Base-by-base conservation (phyloP, 2,329 filamentous ascomycete genomes). In the Colletotrichum sp. region DNA sequence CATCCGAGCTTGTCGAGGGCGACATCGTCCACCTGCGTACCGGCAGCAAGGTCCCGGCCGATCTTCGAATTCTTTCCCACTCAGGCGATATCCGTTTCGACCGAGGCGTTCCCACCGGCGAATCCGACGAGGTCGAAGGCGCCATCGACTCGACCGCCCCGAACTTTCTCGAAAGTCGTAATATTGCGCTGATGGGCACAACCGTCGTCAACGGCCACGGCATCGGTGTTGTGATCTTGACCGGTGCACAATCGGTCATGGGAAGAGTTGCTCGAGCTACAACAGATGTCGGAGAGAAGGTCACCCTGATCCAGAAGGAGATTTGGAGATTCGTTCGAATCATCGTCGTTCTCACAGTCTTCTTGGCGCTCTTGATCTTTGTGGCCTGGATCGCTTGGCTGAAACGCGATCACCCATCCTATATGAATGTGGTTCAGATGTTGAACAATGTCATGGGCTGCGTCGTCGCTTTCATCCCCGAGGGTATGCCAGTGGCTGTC, bases 401-500 rank as follows among this genome's bases (percentile, higher is more conserved):
- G 85, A 87, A 0, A 78, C 82, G 2, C 79, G 84, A 2, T 84
- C 83, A 6, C 84, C 55, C 55, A 6, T 59, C 55, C 0, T 59
- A 59, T 8, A 59, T 59, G 55, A 59, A 28, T 4, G 25, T 59
- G 55, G 55, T 59, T 16, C 55, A 59, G 4, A 59, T 59, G 55
- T 28, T 59, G 55, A 59, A 59, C 55, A 59, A 59, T 19, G 55
- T 59, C 8, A 59, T 59, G 55, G 55, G 55, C 0, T 59, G 55
- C 25, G 55, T 59, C 8, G 55, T 59, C 2, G 55, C 55, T 2
- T 59, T 59, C 3, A 59, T 59, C 25, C 55, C 85, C 0, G 85
- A 86, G 72, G 85, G 85, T 44, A 83, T 86, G 80, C 85, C 85
- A 1, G 83, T 85, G 7, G 84, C 79, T 12, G 85, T 86, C 2